Percentiles rank a stretch among this genome's conserved stretches.
phyloP scores from a whole-genome alignment of 306 rosid genomes.

The Lathyrus aphaca region DNA sequence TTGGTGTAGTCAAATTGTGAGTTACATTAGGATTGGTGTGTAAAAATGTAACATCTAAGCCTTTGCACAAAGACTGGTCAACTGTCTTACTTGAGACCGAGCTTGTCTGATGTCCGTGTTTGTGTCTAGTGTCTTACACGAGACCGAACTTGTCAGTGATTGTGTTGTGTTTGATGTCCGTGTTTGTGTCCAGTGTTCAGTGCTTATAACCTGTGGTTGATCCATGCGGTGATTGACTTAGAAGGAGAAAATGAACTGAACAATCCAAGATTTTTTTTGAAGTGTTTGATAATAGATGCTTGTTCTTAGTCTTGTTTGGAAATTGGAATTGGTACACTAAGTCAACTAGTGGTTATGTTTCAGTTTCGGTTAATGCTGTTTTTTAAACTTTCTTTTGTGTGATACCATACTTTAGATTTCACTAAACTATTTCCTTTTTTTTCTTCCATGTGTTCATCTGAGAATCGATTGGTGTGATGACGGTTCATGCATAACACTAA shows the following conservation, averaged over 20 bases:
- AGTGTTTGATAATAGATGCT: conserved; percentile 19
- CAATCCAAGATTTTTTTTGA: neutral
- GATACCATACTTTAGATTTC: neutral
- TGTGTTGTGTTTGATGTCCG: no score
- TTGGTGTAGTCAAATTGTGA: conserved; percentile 13
- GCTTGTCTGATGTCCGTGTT: no score
- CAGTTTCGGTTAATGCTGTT: conserved; percentile 17
- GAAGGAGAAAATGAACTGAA: neutral
- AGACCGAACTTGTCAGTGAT: no score
- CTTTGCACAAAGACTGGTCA: no score
- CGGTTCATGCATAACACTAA: neutral
- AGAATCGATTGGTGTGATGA: conserved; percentile 9
- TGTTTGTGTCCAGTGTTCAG: neutral
- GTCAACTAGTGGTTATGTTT: conserved; percentile 10
- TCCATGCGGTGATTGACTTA: neutral
- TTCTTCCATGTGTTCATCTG: neutral
- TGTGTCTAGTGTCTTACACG: no score
- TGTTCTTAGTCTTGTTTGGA: conserved; percentile 15
- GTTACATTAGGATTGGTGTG: conserved; percentile 42
- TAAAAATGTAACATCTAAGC: no score
- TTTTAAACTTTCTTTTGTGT: conserved; percentile 26
- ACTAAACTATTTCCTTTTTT: conserved; percentile 3
- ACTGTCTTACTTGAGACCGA: no score
- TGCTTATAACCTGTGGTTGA: neutral
- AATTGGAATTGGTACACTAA: conserved; percentile 4